Evolutionary conservation across 1,284 basidiomycete species (phyloP), one percentile per base, ranked within the genome.

Genomic region (Leccinum fallax): DNA sequence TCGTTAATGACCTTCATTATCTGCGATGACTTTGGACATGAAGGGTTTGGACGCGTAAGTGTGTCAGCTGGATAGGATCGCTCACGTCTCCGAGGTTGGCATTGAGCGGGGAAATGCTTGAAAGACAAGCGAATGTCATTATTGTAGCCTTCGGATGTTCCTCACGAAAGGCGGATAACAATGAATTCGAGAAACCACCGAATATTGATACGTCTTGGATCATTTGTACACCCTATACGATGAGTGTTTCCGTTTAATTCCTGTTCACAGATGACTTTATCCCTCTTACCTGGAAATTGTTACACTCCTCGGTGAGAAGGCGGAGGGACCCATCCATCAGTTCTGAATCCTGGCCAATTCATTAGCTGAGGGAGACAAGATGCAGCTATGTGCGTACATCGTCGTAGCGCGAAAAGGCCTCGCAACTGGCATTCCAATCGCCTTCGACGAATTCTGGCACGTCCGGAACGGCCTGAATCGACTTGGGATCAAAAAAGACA

Each of bases 301-400:
- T 83, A 69, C 89, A 90, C 65, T 92, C 89, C 71, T 93, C 92
- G 2, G 88, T 79, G 62, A 90, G 83, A 13, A 80, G 74, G 24
- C 91, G 81, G 58, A 92, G 77, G 9, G 85, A 78, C 5, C 82
- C 84, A 55, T 93, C 90, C 82, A 88, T 87, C 53, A 90, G 66
- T 48, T 79, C 80, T 21, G 72, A 74, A 55, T 85, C 81, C 89
- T 90, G 52, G 53, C 51, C 16, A 8, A 36, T 19, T 4, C 34
- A 26, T 74, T 40, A 72, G 49, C 30, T 53, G 54, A 19, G 59
- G 36, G 30, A 32, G 6, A 28, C 4, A 4, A 40, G 21, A 54
- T 24, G 24, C 30, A 34, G n/a, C 16, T 48, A 43, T 8, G 52
- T 21, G 61, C 77, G 61, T 68, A 88, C 91, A 71, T 83, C 71